Conservation (phyloP, 257 asterid genomes). For the Echium plantagineum region DNA sequence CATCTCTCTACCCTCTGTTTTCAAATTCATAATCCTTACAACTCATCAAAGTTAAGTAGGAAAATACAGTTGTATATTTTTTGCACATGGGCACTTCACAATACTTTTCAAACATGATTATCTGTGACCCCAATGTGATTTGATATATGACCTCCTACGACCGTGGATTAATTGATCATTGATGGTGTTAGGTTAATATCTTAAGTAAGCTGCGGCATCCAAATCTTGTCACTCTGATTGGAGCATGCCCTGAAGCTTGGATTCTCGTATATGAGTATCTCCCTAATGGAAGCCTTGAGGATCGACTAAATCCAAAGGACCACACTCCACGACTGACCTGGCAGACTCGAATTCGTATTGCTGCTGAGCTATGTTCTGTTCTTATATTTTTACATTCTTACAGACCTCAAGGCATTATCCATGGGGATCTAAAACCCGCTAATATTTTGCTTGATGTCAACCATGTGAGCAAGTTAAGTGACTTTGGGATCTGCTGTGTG, state of each 20-base stretch:
- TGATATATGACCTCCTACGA: too few species aligned
- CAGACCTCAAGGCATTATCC: conserved; percentile 49
- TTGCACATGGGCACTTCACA: background rate
- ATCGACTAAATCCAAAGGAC: conserved; percentile 70
- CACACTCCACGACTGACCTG: conserved; percentile 79
- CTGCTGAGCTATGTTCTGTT: conserved; percentile 77
- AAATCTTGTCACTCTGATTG: conserved; percentile 66
- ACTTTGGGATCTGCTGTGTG: conserved; percentile 65
- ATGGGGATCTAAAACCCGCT: conserved; percentile 80
- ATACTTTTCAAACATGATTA: too few species aligned
- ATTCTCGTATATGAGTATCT: conserved; percentile 76
- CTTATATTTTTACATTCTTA: conserved; percentile 77
- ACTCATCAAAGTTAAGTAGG: too few species aligned
- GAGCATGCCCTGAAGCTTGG: conserved; percentile 81
- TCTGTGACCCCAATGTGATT: too few species aligned
- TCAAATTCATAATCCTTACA: too few species aligned
- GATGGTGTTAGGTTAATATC: conserved; percentile 44
- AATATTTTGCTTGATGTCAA: conserved; percentile 68
- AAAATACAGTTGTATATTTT: background rate
- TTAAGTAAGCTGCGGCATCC: conserved; percentile 92
- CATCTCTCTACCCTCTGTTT: too few species aligned
- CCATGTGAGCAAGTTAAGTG: conserved; percentile 67
- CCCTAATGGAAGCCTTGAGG: conserved; percentile 92
- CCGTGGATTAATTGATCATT: background rate
- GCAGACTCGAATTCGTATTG: conserved; percentile 79